A percentile compares a stretch with the other conserved stretches of the same genome.
Conservation (phyloP, 345 rosid genomes). For the Cardiospermum halicacabum region DNA sequence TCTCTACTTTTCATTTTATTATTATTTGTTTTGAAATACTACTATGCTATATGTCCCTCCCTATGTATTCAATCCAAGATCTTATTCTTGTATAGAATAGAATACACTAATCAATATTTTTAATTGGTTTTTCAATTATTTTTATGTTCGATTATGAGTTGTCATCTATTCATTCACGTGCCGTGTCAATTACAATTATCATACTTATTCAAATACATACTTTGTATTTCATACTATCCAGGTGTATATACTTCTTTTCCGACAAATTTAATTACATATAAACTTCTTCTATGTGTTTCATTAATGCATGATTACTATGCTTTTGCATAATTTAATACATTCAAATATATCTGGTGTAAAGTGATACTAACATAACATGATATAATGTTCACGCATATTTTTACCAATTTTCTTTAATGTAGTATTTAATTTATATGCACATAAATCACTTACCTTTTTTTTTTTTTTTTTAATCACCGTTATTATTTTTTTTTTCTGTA, state of each 20-base stretch:
- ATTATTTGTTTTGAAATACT: neutral
- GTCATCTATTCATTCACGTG: neutral
- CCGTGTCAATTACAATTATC: too few relatives aligned
- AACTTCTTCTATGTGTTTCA: neutral
- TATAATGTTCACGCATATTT: neutral
- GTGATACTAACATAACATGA: neutral
- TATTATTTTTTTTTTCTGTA: too few relatives aligned
- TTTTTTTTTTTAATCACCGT: too few relatives aligned
- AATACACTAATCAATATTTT: neutral
- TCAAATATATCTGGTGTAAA: neutral
- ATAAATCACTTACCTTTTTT: too few relatives aligned
- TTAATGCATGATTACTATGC: neutral
- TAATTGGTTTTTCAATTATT: neutral
- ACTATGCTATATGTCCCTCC: too few relatives aligned
- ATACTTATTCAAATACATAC: too few relatives aligned
- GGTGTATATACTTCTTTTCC: neutral
- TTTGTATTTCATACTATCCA: too few relatives aligned
- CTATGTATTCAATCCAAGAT: neutral
- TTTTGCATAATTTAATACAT: neutral
- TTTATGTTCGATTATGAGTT: neutral
- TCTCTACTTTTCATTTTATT: neutral
- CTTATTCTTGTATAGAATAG: neutral
- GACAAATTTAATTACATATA: neutral
- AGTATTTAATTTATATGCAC: neutral
- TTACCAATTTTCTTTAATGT: neutral